These are phyloP conservation scores for Pseudovirgaria hyperparasitica DNA, from an alignment of 2,329 filamentous ascomycete genomes.

Conservation along the genomic window DNA sequence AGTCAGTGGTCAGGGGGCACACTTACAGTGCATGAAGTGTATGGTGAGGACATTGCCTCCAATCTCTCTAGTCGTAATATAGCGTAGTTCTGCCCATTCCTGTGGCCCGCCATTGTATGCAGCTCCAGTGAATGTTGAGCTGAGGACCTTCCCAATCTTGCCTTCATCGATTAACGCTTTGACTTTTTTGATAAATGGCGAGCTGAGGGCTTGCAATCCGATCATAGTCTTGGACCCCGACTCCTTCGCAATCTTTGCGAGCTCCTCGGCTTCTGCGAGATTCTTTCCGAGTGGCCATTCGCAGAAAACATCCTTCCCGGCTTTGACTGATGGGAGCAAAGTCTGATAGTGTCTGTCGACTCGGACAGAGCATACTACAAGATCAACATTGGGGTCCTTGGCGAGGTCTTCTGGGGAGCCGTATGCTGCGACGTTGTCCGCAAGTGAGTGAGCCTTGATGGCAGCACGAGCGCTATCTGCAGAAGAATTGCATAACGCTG, in stretches of 20 bases:
- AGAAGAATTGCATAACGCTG: constrained; percentile 35
- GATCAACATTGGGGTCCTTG: constrained; percentile 30
- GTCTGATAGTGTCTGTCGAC: constrained; percentile 28
- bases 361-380: constrained; percentile 29
- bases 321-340: constrained; percentile 26
- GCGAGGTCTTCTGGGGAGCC: constrained; percentile 29
- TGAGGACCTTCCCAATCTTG: constrained; percentile 29
- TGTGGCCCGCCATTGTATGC: constrained; percentile 7
- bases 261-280: constrained; percentile 25
- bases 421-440: constrained; percentile 29
- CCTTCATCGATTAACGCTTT: constrained; percentile 26
- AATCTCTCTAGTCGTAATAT: constrained; percentile 35
- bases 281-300: constrained; percentile 34
- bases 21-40: constrained; percentile 18
- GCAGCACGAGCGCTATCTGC: constrained; percentile 26
- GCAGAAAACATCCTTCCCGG: constrained; percentile 37
- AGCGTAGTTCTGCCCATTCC: constrained; percentile 21
- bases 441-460: constrained; percentile 28
- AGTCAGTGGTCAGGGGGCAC: not conserved
- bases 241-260: constrained; percentile 24
- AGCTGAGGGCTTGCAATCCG: constrained; percentile 30
- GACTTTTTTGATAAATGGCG: constrained; percentile 24
- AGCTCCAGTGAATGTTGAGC: constrained; percentile 13
- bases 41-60: constrained; percentile 27
- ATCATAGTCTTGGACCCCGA: constrained; percentile 30